Base-by-base conservation (phyloP, 345 rosid genomes). In the Citrus sp. region DNA sequence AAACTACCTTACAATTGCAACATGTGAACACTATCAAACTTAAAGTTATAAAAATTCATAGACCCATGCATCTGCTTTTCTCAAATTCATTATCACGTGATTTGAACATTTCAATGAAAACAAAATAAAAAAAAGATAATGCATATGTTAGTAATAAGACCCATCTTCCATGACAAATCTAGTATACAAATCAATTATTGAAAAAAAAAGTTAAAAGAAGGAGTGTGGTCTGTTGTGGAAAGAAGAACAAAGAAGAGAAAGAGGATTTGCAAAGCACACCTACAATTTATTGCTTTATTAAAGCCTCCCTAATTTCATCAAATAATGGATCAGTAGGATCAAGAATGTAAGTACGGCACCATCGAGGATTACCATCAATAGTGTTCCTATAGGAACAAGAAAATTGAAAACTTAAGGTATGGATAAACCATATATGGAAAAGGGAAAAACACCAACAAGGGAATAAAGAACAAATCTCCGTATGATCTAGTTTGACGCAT, bases 281-380 rank as follows among this genome's bases (percentile, higher is more conserved):
- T 88, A 1, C 79, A 75, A 79, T 78, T 86, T 95, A 98, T 79
- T 87, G 88, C 84, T 68, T 84, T 40, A 95, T 88, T 85, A 95
- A 95, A 74, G 93, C 96, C 88, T 90, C 87, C 68, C 98, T 93
- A 75, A 95, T 90, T 78, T 92, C 90, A 81, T 90, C 71, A 35
- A 35, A 83, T 81, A 95, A 83, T 66, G 98, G 91, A 82, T 95
- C 97, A 63, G 92, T 88, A 76, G 99, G 99, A 82, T 87, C 82
- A 56, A 95, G 92, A 81, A 95, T 98, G 88, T 87, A 95, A 38
- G 99, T 93, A 80, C 97, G 93, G 76, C 99, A 95, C 99, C 99
- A 95, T 61, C 83, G 94, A 72, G 89, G 78, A 85, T 92, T 84
- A 78, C 90, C 87, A 84, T 92, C 90, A 81, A 95, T 97, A 21